Conservation (phyloP, 116 monocot genomes). For the Phalaenopsis hybrid region DNA sequence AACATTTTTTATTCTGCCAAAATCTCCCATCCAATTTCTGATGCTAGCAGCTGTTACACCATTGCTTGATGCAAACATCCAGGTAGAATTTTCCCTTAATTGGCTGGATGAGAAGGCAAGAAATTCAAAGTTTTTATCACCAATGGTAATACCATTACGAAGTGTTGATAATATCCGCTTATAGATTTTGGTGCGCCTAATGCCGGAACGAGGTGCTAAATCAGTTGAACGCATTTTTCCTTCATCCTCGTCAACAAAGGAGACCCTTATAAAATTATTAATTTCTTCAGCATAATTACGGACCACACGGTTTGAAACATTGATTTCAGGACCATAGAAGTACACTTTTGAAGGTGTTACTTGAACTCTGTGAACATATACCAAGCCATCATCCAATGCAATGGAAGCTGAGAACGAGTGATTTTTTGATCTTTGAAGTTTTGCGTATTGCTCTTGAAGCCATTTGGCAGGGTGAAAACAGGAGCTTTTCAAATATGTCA, state of each 20-base stretch:
- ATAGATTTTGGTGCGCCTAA: constrained; percentile 56
- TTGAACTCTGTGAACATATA: constrained; percentile 75
- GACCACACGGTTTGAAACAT: constrained; percentile 83
- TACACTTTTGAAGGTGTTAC: constrained; percentile 81
- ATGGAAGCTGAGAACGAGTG: constrained; percentile 28
- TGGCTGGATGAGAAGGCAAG: constrained; percentile 94
- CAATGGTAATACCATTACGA: constrained; percentile 60
- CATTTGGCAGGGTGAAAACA: constrained; percentile 59
- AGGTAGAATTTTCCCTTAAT: constrained; percentile 70
- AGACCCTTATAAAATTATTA: constrained; percentile 74
- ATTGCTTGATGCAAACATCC: constrained; percentile 83
- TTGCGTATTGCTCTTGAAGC: constrained; percentile 44
- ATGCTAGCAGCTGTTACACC: constrained; percentile 45
- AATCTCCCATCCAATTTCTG: constrained; percentile 78
- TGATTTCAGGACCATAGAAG: constrained; percentile 79
- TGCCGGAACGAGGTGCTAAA: constrained; percentile 39
- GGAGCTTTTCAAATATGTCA: constrained; percentile 47
- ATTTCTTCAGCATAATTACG: constrained; percentile 48
- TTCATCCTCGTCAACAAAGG: constrained; percentile 81
- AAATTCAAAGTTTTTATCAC: constrained; percentile 83
- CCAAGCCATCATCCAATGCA: constrained; percentile 59
- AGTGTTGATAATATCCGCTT: constrained; percentile 51
- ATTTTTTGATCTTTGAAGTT: constrained; percentile 16
- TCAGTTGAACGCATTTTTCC: constrained; percentile 62
- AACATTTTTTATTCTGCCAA: constrained; percentile 70